Base-by-base conservation (phyloP, 2,329 filamentous ascomycete species). In the Ophiostoma himal-ulmi region DNA sequence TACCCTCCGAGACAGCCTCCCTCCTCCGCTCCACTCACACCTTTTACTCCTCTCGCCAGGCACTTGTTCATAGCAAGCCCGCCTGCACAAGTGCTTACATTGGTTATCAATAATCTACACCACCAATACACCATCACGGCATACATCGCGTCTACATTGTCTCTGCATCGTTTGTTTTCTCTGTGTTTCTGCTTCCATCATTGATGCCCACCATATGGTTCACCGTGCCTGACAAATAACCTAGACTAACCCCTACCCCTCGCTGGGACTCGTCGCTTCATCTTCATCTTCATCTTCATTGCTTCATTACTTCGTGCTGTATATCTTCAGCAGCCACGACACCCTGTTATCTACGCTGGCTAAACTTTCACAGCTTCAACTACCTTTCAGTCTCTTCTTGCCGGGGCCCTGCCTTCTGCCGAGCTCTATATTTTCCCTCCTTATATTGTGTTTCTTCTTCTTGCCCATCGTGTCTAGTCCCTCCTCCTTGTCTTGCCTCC, bases 301-400 rank as follows among this genome's bases (percentile, higher is more conserved):
- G 30, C 30, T 30, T 17, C 5, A 6, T 4, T n/a, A 22, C 14
- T 7, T 17, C 17, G 44, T n/a, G 13, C 26, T 60, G 54, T 26
- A 60, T 60, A 60, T 60, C 22, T 34, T 26, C 54, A 20, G 54
- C 54, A 60, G 54, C 54, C 26, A 60, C 54, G 26, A 34, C 54
- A 6, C n/a, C 54, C 54, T 34, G 54, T 60, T 26, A 34, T 60
- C 34, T 60, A 22, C 54, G 34, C 34, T 14, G 26, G 13, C 20
- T 60, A 14, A 10, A 60, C 54, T 34, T 13, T 26, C 22, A 60
- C 17, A 48, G 44, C n/a, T 20, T 48, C 17, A 2, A 30, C 44
- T 20, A 48, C 17, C 11, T 48, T 48, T 20, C 44, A 14, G 44
- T 48, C 48, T 48, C 44, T 48, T 48, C 44, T 48, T 20, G 11